A percentile compares a stretch with the other conserved stretches of the same genome.
These are phyloP conservation scores for Laguncularia racemosa DNA, from an alignment of 345 rosid species.

Conservation along the genomic window DNA sequence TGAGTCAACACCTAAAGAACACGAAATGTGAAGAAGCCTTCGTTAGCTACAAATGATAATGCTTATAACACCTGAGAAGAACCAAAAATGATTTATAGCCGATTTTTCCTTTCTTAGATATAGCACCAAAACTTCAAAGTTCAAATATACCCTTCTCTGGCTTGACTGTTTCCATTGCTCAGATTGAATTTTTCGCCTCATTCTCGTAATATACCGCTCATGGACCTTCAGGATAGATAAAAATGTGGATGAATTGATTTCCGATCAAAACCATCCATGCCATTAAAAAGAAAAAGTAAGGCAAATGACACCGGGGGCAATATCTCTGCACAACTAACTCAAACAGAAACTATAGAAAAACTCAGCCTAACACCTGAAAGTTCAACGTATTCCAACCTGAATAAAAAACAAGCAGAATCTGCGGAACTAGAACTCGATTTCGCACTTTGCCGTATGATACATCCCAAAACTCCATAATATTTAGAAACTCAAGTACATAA, in stretches of 20 bases:
- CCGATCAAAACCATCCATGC: too few species aligned
- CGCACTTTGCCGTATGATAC: too few species aligned
- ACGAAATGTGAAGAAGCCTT: constrained; percentile 4
- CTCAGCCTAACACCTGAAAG: too few species aligned
- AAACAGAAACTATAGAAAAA: background rate
- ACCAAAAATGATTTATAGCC: background rate
- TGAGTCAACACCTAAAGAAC: constrained; percentile 60
- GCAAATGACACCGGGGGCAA: background rate
- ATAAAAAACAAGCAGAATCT: too few species aligned
- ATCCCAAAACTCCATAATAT: too few species aligned
- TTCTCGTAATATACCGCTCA: constrained; percentile 25
- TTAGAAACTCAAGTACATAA: too few species aligned
- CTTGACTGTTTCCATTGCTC: constrained; percentile 32
- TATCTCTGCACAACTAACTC: background rate
- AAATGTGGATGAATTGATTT: background rate
- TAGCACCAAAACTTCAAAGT: background rate
- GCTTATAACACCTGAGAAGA: background rate
- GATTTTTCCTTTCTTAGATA: constrained; percentile 15
- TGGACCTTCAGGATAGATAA: constrained; percentile 44
- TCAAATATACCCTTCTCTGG: constrained; percentile 28
- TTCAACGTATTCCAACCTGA: too few species aligned
- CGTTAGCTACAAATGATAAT: background rate
- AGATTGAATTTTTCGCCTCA: constrained; percentile 31
- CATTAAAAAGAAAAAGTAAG: background rate
- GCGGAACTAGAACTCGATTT: too few species aligned